A percentile compares a stretch with the other conserved stretches of the same genome.
Conservation (phyloP, 73 alveolate species). For the Symbiodinium natans region DNA sequence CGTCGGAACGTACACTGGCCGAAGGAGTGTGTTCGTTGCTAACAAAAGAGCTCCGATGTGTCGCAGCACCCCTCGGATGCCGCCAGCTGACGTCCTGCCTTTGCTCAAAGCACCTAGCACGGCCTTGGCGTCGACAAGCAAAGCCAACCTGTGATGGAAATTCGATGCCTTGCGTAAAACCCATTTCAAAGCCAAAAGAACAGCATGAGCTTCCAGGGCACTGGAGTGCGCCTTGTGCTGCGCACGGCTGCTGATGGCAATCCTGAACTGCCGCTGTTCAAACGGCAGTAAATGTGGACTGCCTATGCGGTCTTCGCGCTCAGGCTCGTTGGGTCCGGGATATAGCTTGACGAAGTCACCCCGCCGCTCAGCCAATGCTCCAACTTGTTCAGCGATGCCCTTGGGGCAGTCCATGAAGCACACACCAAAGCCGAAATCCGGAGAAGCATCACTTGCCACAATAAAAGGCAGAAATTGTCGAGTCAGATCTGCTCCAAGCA, state of each 20-base stretch:
- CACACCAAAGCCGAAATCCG: constrained; percentile 19
- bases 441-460: constrained; percentile 26
- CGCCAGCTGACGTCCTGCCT: constrained; percentile 18
- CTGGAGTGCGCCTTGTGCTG: neutral
- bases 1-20: constrained; percentile 19
- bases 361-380: constrained; percentile 1
- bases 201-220: constrained; percentile 14
- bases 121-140: constrained; percentile 27
- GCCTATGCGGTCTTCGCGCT: too few relatives aligned
- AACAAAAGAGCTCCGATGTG: neutral
- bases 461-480: neutral
- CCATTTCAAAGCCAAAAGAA: constrained; percentile 30
- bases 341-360: constrained; percentile 43
- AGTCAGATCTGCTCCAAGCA: too few relatives aligned
- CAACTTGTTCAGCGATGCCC: neutral
- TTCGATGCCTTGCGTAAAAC: neutral
- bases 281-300: too few relatives aligned
- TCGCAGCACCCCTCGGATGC: constrained; percentile 13
- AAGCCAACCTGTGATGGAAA: constrained; percentile 3
- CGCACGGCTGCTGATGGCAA: neutral
- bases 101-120: constrained; percentile 36
- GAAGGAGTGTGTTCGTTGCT: neutral
- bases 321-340: too few relatives aligned
- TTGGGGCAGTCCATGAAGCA: neutral
- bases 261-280: too few relatives aligned